phyloP scores from a whole-genome alignment of 345 rosid species.

The Hevea brasiliensis region DNA sequence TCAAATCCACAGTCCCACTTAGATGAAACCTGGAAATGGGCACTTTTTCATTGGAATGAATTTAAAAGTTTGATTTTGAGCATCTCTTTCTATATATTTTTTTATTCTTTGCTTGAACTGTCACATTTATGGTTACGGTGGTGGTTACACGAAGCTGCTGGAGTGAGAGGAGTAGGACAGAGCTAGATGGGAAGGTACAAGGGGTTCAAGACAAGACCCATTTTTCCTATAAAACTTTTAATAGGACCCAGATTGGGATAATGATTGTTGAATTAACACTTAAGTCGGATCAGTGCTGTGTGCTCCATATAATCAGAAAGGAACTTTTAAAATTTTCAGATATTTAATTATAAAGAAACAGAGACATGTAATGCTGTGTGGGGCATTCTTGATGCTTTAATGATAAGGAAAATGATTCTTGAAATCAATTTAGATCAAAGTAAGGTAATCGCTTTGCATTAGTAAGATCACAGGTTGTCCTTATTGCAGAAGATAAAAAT shows the following conservation, averaged over 20 bases:
- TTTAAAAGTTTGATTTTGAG: background rate
- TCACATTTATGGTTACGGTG: background rate
- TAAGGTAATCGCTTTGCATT: conserved; percentile 8
- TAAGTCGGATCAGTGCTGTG: conserved; percentile 2
- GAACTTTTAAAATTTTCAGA: conserved; percentile 4
- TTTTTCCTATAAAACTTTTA: background rate
- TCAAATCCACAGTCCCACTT: background rate
- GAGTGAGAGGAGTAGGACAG: conserved; percentile 19
- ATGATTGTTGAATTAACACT: background rate
- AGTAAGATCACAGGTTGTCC: conserved; percentile 23
- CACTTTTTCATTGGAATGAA: background rate
- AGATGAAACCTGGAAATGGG: background rate
- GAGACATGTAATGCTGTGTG: conserved; percentile 4
- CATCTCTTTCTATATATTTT: background rate
- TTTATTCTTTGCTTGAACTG: background rate
- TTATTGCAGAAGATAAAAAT: conserved; percentile 17
- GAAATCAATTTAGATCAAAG: conserved; percentile 10
- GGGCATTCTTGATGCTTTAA: background rate
- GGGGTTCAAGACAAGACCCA: conserved; percentile 16
- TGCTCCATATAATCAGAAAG: conserved; percentile 5
- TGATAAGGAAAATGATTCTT: background rate
- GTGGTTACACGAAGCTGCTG: conserved; percentile 17
- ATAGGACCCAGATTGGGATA: conserved; percentile 10
- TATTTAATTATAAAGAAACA: conserved; percentile 10
- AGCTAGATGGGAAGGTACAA: background rate